These are phyloP conservation scores for Alternaria sp. DNA, from an alignment of 2,329 filamentous ascomycete species.

Conservation along the genomic window DNA sequence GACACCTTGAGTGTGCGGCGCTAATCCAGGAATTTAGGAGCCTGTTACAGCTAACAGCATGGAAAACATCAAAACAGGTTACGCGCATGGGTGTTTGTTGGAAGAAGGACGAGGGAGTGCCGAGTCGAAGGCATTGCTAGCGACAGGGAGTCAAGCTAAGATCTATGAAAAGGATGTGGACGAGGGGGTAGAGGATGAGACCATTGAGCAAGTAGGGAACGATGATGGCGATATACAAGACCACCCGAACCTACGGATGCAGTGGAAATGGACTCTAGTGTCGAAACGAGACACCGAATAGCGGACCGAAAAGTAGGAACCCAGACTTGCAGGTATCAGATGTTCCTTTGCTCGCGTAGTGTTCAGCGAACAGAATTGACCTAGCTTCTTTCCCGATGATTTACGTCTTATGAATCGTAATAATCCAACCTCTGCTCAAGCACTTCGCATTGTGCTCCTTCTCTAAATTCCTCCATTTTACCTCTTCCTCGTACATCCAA, in stretches of 20 bases:
- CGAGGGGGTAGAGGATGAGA: conserved; percentile 8
- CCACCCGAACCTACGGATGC: conserved; percentile 24
- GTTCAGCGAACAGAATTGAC: neutral
- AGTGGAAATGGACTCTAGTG: conserved; percentile 27
- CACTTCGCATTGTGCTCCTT: neutral
- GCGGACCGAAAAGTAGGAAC: neutral
- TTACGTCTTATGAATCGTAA: neutral
- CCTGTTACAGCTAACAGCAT: neutral
- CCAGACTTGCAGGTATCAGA: neutral
- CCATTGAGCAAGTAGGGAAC: conserved; percentile 13
- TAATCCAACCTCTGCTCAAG: neutral
- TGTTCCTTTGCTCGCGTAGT: neutral
- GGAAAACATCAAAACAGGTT: neutral
- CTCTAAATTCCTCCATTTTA: neutral
- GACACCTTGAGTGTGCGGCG: neutral
- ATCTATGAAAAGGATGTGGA: neutral
- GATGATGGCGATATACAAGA: conserved; percentile 13
- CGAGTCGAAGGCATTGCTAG: neutral
- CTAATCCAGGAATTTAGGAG: neutral
- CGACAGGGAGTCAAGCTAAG: neutral
- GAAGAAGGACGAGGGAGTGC: conserved; percentile 22
- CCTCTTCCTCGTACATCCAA: neutral
- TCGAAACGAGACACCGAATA: conserved; percentile 19
- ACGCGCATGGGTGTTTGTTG: conserved; percentile 21
- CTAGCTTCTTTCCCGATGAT: neutral